Evolutionary conservation across 192 early-diverging fungal genomes (phyloP), one percentile per base, ranked within the genome.

Genomic region (Rhizoclosmatium globosum): DNA sequence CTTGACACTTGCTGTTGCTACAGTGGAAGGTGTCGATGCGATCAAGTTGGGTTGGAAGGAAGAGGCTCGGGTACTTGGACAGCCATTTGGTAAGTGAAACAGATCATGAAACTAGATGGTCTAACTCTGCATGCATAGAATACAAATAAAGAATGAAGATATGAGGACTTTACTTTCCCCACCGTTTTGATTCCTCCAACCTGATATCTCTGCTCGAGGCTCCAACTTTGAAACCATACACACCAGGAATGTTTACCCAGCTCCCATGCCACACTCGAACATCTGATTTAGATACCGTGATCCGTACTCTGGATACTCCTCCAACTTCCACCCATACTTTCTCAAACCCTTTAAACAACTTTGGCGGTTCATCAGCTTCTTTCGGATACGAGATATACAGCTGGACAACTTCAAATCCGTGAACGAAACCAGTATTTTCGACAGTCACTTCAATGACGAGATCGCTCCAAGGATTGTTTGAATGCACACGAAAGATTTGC

Each of bases 141-240:
- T 31, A 31, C 31, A 31, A 31, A 31, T 31, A 31, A 31, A 31
- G 0, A 31, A 0, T 31, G 0, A 31, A 31, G 31, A 31, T 31
- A 31, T 31, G 31, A 31, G 31, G 31, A 31, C 31, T 31, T 31
- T 31, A 31, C 31, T 31, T 53, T 17, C 50, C 50, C 50, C 50
- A 53, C 50, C 17, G 9, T 13, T 53, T 7, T 17, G 17, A 7
- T 53, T 7, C 17, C 50, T 53, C 9, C 50, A 53, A 17, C 9
- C 80, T 73, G 21, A 92, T 83, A 66, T 92, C 90, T 15, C 81
- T 75, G 68, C 76, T 79, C 56, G 79, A 81, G 57, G 91, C 87
- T 42, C 91, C 91, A 11, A 91, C 80, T 31, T 74, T 68, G 19
- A 92, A 65, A 4, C 31, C 76, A 77, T 85, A 93, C 15, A 61